Base-by-base conservation (phyloP, 768 basidiomycete species). In the Mycena albidolilacea region DNA sequence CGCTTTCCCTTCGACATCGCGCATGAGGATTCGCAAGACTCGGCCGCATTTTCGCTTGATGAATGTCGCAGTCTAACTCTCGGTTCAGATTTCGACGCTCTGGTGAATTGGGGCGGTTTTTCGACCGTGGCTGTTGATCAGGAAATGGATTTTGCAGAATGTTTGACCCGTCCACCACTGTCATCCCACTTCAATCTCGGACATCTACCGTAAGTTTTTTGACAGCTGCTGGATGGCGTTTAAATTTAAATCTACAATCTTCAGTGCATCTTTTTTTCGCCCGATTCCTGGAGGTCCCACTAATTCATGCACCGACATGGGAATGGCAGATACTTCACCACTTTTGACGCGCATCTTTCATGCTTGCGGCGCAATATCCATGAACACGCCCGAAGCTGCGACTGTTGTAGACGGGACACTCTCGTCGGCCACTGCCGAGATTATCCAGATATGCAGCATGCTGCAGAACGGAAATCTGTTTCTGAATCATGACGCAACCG, bases 331-430 rank as follows among this genome's bases (percentile, higher is more conserved):
- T 38, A 89, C 88, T 68, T 88, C 86, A 39, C 84, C 82, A 7
- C 81, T 88, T 69, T 87, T 90, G 60, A 79, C 89, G 64, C 85
- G 82, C 21, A 86, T 87, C 35, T 90, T 90, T 90, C 87, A 88
- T 79, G 90, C 88, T n/a, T 91, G 87, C 79, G 92, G 89, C 71
- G 92, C 88, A 48, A 83, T 89, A 61, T 90, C 88, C 79, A 86
- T 86, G 64, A 88, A 85, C 78, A 89, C 85, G 14, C 89, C 81
- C 88, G 30, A 30, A 30, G 30, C 1, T 3, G 30, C 30, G 30
- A 30, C 30, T 30, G 2, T 30, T 30, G 30, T 89, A 71, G 83
- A 82, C 58, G 82, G 79, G 64, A 86, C 83, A 23, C 80, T 88
- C 73, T 81, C 77, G n/a, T 83, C 78, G 23, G 83, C 82, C 59